These are phyloP conservation scores for Phaeosphaeriaceae sp. DNA, from an alignment of 2,329 filamentous ascomycete species.

Conservation along the genomic window DNA sequence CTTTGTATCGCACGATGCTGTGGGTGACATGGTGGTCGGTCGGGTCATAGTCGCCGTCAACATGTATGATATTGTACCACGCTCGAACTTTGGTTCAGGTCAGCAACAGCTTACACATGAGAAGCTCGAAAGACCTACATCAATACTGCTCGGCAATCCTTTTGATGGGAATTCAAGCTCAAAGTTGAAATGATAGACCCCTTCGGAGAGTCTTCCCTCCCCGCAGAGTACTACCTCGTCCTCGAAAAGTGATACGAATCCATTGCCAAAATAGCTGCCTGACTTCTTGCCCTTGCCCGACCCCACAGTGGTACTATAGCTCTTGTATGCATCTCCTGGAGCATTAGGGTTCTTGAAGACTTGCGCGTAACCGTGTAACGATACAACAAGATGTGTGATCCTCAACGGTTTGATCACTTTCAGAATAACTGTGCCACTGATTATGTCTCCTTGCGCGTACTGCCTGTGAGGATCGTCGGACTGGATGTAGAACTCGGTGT, in stretches of 20 bases:
- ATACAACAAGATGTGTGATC: constrained; percentile 81
- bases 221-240: constrained; percentile 82
- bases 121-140: constrained; percentile 66
- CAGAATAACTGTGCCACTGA: constrained; percentile 75
- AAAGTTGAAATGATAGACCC: constrained; percentile 81
- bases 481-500: constrained; percentile 80
- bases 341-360: constrained; percentile 76
- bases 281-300: constrained; percentile 61
- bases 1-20: constrained; percentile 79
- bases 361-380: constrained; percentile 79
- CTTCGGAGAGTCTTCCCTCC: constrained; percentile 75
- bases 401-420: constrained; percentile 76
- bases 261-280: constrained; percentile 73
- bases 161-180: constrained; percentile 73
- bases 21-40: constrained; percentile 84
- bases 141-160: constrained; percentile 87
- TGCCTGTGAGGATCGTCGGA: constrained; percentile 79
- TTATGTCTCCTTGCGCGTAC: constrained; percentile 76
- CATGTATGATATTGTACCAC: constrained; percentile 90
- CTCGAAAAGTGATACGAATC: constrained; percentile 80
- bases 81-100: constrained; percentile 76
- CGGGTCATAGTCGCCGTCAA: constrained; percentile 88
- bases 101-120: constrained; percentile 12
- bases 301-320: constrained; percentile 58
- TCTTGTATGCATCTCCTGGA: constrained; percentile 61